Percentiles rank a stretch among this genome's conserved stretches.
These are phyloP conservation scores for Lipomyces anomalus DNA, from an alignment of 805 yeast species.

Conservation along the genomic window DNA sequence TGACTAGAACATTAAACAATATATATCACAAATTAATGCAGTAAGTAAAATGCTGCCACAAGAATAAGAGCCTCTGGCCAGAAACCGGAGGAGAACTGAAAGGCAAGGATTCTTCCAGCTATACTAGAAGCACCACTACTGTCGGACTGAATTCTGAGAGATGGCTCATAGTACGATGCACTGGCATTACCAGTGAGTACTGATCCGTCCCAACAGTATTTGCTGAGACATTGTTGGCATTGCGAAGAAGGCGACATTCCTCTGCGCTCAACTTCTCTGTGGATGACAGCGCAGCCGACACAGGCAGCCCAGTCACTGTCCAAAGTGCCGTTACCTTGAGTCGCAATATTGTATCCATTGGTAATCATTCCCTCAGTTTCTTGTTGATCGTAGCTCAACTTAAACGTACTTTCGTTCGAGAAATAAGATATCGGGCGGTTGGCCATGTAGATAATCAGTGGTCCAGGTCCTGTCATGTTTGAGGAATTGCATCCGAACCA, in stretches of 20 bases:
- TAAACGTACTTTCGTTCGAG: slow-evolving; percentile 67
- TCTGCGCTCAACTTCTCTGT: slow-evolving; percentile 71
- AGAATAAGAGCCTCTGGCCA: too few relatives aligned
- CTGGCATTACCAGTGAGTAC: slow-evolving; percentile 14
- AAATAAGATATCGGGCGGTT: slow-evolving; percentile 59
- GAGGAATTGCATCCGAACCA: slow-evolving; percentile 77
- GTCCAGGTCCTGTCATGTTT: slow-evolving; percentile 55
- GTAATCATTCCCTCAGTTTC: slow-evolving; percentile 57
- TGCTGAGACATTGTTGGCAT: slow-evolving; percentile 65
- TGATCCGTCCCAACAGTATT: slow-evolving; percentile 74
- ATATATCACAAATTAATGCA: too few relatives aligned
- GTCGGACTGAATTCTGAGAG: too few relatives aligned
- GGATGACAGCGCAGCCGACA: slow-evolving; percentile 78
- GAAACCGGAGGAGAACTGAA: too few relatives aligned
- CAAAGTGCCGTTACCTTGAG: slow-evolving; percentile 63
- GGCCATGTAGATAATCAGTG: slow-evolving; percentile 71
- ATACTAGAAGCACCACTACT: too few relatives aligned
- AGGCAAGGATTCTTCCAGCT: too few relatives aligned
- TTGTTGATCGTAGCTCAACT: slow-evolving; percentile 54
- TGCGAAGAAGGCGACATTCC: slow-evolving; percentile 57
- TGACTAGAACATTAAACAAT: too few relatives aligned
- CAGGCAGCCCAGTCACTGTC: slow-evolving; percentile 69
- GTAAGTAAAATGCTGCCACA: too few relatives aligned
- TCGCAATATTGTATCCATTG: slow-evolving; percentile 72
- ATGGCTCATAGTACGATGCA: too few relatives aligned